A percentile compares a stretch with the other conserved stretches of the same genome.
Evolutionary conservation across 768 basidiomycete genomes (phyloP).

Genomic region (Rhizopogon sp.): DNA sequence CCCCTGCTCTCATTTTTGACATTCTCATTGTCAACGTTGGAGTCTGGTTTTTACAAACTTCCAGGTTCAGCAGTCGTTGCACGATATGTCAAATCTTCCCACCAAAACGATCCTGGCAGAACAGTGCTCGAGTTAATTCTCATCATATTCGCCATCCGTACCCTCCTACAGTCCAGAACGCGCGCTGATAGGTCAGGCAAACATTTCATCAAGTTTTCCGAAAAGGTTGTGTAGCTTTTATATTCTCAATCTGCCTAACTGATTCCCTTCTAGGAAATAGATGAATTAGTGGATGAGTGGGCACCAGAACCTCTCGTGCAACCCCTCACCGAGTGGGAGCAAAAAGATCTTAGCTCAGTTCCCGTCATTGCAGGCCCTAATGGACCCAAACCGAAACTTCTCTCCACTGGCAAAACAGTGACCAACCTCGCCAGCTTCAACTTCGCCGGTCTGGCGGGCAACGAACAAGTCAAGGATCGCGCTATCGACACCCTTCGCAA

Average conservation of each 20-base stretch:
- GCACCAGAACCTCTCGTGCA: conserved; percentile 75
- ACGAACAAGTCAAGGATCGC: conserved; percentile 80
- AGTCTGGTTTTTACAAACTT: conserved; percentile 66
- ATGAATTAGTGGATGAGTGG: conserved; percentile 97
- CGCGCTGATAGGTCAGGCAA: conserved; percentile 79
- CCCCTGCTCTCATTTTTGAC: conserved; percentile 65
- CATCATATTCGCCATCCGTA: conserved; percentile 82
- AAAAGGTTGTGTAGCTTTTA: conserved; percentile 58
- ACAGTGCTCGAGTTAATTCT: conserved; percentile 88
- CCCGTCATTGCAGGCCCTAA: conserved; percentile 78
- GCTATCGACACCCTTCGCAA: conserved; percentile 81
- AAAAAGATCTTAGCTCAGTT: conserved; percentile 64
- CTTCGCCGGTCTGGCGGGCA: conserved; percentile 85
- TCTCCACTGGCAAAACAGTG: conserved; percentile 66
- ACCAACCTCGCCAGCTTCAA: conserved; percentile 88
- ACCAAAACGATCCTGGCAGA: conserved; percentile 93
- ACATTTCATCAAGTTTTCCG: conserved; percentile 86
- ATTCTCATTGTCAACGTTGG: conserved; percentile 50
- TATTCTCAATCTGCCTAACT: background rate
- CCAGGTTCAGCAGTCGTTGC: conserved; percentile 81
- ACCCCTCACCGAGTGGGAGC: conserved; percentile 54
- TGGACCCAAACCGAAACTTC: conserved; percentile 78
- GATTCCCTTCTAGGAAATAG: conserved; percentile 66
- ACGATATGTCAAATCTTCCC: conserved; percentile 91
- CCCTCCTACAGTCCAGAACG: conserved; percentile 86